phyloP scores from a whole-genome alignment of 495 filamentous ascomycete species.

The Bryoglossum gracile region DNA sequence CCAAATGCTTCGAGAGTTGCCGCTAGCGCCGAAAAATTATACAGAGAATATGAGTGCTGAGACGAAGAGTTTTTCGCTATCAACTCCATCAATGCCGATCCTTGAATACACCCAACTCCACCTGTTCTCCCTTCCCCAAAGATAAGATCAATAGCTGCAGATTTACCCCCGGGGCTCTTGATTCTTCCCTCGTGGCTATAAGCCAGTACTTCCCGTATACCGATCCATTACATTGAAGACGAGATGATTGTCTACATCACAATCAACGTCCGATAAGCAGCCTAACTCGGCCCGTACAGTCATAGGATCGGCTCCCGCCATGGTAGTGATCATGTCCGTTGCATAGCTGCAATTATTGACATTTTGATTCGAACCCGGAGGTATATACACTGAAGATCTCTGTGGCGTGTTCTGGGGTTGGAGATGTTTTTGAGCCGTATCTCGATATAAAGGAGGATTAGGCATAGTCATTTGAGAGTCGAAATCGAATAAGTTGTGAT shows the following conservation, averaged over 20 bases:
- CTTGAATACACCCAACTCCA: too few relatives aligned
- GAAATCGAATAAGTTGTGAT: constrained; percentile 13
- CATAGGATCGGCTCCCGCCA: constrained; percentile 19
- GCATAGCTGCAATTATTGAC: constrained; percentile 22
- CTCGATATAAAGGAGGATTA: constrained; percentile 5
- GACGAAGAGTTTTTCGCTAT: too few relatives aligned
- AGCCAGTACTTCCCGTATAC: constrained; percentile 16
- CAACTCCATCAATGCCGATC: too few relatives aligned
- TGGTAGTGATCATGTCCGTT: constrained; percentile 25
- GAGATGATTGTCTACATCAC: constrained; percentile 25
- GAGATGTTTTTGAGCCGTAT: constrained; percentile 8
- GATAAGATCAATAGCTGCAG: neutral
- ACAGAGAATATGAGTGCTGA: too few relatives aligned
- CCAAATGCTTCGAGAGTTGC: constrained; percentile 1
- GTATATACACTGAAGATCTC: constrained; percentile 15
- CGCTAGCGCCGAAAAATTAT: constrained; percentile 4
- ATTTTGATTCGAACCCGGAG: constrained; percentile 7
- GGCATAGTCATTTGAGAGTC: constrained; percentile 11
- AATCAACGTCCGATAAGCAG: constrained; percentile 22
- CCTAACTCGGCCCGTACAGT: constrained; percentile 22
- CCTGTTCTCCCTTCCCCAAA: too few relatives aligned
- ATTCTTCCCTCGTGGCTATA: constrained; percentile 8
- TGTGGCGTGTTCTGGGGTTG: constrained; percentile 7
- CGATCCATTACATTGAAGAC: constrained; percentile 25
- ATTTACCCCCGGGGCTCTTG: neutral